phyloP scores from a whole-genome alignment of 148 eudicot genomes.

The Chenopodium suecicum region DNA sequence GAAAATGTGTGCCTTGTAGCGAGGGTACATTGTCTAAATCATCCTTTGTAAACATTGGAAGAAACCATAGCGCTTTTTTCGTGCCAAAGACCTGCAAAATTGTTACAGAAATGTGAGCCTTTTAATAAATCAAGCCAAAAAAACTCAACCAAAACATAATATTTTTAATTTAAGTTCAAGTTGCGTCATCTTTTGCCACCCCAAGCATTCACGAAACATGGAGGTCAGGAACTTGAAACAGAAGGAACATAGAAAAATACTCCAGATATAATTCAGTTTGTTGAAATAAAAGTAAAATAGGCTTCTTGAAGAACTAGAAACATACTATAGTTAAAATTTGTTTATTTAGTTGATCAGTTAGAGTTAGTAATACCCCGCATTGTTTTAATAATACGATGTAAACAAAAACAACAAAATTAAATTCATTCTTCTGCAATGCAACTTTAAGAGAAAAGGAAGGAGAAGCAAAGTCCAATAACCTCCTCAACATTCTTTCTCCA shows the following conservation, averaged over 20 bases:
- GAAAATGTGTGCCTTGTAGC: conserved; percentile 70
- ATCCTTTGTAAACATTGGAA: conserved; percentile 76
- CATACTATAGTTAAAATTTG: no score
- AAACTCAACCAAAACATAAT: no score
- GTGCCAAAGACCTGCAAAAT: conserved; percentile 73
- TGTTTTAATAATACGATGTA: no score
- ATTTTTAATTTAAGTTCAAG: no score
- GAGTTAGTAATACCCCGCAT: neutral
- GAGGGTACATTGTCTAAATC: conserved; percentile 71
- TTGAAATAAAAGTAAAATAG: neutral
- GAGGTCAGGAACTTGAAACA: neutral
- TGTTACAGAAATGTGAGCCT: neutral
- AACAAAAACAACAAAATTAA: neutral
- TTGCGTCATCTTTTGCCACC: no score
- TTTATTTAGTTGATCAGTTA: neutral
- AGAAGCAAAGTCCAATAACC: conserved; percentile 34
- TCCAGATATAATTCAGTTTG: neutral
- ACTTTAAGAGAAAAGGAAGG: neutral
- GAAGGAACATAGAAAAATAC: neutral
- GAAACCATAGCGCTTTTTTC: conserved; percentile 67
- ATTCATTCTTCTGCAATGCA: no score
- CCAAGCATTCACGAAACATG: neutral
- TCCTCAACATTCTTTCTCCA: conserved; percentile 73
- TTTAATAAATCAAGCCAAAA: no score
- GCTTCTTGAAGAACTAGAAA: neutral